These are phyloP conservation scores for Eucalyptus cloeziana DNA, from an alignment of 345 rosid species.

Conservation along the genomic window DNA sequence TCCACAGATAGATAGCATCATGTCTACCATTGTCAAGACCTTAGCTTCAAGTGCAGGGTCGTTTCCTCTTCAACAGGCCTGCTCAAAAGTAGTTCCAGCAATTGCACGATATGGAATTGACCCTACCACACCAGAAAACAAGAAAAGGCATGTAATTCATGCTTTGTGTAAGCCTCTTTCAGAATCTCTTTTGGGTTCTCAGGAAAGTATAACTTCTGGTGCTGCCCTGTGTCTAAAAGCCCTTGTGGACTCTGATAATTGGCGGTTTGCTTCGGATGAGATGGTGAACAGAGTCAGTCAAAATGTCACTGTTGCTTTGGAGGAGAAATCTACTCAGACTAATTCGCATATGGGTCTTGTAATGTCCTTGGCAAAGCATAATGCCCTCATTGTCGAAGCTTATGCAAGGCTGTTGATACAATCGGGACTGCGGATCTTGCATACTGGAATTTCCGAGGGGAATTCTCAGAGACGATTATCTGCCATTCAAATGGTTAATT, in stretches of 20 bases:
- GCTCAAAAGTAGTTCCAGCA: constrained; percentile 89
- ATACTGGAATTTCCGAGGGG: constrained; percentile 41
- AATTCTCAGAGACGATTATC: constrained; percentile 75
- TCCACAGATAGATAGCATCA: constrained; percentile 72
- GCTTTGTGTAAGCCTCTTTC: constrained; percentile 84
- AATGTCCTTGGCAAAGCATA: constrained; percentile 77
- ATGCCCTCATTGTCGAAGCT: constrained; percentile 77
- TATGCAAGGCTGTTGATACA: constrained; percentile 80
- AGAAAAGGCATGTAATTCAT: constrained; percentile 65
- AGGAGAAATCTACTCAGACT: constrained; percentile 52
- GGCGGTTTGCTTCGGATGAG: constrained; percentile 90
- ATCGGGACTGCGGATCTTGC: constrained; percentile 53
- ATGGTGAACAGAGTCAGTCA: constrained; percentile 85
- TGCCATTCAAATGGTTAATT: constrained; percentile 83
- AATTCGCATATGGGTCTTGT: constrained; percentile 70
- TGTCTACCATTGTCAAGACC: constrained; percentile 71
- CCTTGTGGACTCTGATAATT: constrained; percentile 80
- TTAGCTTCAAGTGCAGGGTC: constrained; percentile 83
- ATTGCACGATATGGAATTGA: constrained; percentile 85
- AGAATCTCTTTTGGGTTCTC: constrained; percentile 67
- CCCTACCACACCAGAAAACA: constrained; percentile 51
- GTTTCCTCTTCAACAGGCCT: constrained; percentile 91
- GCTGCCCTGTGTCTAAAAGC: constrained; percentile 88
- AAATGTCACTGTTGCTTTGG: constrained; percentile 76
- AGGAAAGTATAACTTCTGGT: constrained; percentile 71